These are phyloP conservation scores for Aegle marmelos DNA, from an alignment of 345 rosid species.

Conservation along the genomic window DNA sequence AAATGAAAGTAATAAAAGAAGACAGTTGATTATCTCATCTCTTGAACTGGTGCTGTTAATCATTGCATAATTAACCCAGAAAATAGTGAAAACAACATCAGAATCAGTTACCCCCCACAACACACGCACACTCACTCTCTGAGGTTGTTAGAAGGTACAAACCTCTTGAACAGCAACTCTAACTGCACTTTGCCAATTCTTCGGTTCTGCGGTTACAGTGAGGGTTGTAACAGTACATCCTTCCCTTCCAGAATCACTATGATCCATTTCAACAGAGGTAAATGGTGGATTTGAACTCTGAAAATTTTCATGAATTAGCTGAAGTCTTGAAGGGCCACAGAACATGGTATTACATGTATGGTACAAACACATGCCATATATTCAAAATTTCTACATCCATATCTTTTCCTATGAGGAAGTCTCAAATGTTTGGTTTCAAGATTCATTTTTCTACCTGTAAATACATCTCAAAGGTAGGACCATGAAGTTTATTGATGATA, in stretches of 20 bases:
- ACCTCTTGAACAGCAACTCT: slow-evolving; percentile 99
- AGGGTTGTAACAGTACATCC: slow-evolving; percentile 99
- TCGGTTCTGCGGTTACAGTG: slow-evolving; percentile 97
- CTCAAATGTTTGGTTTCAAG: not conserved
- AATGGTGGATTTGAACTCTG: slow-evolving; percentile 99
- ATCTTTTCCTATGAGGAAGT: not conserved
- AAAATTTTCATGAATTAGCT: slow-evolving; percentile 31
- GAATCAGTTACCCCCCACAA: not conserved
- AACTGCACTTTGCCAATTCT: slow-evolving; percentile 94
- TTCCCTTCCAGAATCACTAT: slow-evolving; percentile 99
- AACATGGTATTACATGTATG: not conserved
- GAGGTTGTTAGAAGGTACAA: slow-evolving; percentile 18
- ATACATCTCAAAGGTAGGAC: not conserved
- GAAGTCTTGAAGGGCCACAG: slow-evolving; percentile 9
- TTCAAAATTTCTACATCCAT: not conserved
- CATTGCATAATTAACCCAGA: not conserved
- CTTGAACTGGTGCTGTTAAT: not conserved
- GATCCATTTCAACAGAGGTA: slow-evolving; percentile 98
- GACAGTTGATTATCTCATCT: not conserved
- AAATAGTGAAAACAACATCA: slow-evolving; percentile 7
- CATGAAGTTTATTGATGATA: not conserved
- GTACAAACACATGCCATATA: not conserved
- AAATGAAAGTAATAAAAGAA: not conserved
- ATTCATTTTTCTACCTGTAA: not conserved
- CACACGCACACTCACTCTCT: too few relatives aligned